phyloP scores from a whole-genome alignment of 805 yeast genomes.

The Spencermartinsiella europaea region DNA sequence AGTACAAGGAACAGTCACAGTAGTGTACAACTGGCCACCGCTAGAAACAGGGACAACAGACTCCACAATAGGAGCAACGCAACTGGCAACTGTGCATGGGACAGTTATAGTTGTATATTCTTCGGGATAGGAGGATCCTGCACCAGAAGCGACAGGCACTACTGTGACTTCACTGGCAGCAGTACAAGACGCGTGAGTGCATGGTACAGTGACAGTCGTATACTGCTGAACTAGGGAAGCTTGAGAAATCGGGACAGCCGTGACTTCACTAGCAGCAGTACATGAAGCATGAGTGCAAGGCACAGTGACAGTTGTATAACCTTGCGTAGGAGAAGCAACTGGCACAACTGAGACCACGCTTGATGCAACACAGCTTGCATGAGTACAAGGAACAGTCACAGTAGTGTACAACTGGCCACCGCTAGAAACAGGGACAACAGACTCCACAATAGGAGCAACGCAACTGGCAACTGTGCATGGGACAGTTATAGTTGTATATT shows the following conservation, averaged over 20 bases:
- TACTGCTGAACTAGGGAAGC: conserved; percentile 1
- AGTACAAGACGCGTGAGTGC: conserved; percentile 1
- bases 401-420: conserved; percentile 1
- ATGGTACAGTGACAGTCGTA: conserved; percentile 5
- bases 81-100: background rate
- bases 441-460: background rate
- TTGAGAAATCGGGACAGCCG: background rate
- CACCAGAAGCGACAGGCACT: background rate
- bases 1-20: background rate
- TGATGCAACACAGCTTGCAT: background rate
- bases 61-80: background rate
- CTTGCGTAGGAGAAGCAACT: background rate
- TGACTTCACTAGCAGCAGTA: background rate
- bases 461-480: background rate
- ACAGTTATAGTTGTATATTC: background rate
- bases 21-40: background rate
- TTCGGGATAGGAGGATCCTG: background rate
- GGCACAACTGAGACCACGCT: background rate
- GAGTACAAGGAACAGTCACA: conserved; percentile 6
- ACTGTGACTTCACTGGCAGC: background rate
- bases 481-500: background rate
- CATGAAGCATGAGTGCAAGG: conserved; percentile 5
- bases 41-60: background rate
- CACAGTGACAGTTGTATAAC: conserved; percentile 3
- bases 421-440: background rate